phyloP scores from a whole-genome alignment of 306 rosid genomes.

The Lupinus albus region DNA sequence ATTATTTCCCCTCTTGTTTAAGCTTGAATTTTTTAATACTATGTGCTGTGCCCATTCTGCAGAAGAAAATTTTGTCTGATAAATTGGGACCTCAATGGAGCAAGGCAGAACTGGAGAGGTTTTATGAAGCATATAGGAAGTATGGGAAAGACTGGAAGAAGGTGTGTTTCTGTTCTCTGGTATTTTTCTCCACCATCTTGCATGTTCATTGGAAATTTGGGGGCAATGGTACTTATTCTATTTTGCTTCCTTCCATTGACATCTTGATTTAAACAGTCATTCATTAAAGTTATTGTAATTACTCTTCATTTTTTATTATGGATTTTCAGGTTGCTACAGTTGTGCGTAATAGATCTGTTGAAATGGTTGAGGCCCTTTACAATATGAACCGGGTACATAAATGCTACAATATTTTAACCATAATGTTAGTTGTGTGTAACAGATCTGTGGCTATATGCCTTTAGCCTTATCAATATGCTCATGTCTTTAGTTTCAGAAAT shows the following conservation, averaged over 20 bases:
- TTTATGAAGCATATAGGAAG: constrained; percentile 87
- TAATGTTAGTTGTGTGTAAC: too few relatives aligned
- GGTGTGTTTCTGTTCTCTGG: constrained; percentile 46
- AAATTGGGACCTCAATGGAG: constrained; percentile 89
- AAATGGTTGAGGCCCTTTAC: constrained; percentile 85
- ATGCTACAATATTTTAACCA: constrained; percentile 15
- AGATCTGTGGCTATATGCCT: neutral
- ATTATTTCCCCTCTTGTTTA: constrained; percentile 13
- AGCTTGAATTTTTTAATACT: neutral
- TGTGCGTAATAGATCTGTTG: constrained; percentile 56
- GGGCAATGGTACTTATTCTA: neutral
- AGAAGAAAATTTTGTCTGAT: constrained; percentile 83
- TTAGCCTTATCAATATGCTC: neutral
- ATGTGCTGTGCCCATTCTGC: constrained; percentile 7
- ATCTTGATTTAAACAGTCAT: neutral
- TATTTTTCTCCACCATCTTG: constrained; percentile 23
- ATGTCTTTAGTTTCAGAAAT: constrained; percentile 19
- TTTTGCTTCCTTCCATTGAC: neutral
- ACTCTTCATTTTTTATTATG: constrained; percentile 33
- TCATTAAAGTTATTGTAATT: constrained; percentile 4
- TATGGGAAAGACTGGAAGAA: constrained; percentile 87
- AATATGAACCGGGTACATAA: constrained; percentile 64
- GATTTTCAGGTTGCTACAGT: constrained; percentile 62
- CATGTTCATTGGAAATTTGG: constrained; percentile 17
- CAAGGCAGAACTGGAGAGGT: constrained; percentile 71